Base-by-base conservation (phyloP, 1,139 yeast species). In the Hansenula sp. region DNA sequence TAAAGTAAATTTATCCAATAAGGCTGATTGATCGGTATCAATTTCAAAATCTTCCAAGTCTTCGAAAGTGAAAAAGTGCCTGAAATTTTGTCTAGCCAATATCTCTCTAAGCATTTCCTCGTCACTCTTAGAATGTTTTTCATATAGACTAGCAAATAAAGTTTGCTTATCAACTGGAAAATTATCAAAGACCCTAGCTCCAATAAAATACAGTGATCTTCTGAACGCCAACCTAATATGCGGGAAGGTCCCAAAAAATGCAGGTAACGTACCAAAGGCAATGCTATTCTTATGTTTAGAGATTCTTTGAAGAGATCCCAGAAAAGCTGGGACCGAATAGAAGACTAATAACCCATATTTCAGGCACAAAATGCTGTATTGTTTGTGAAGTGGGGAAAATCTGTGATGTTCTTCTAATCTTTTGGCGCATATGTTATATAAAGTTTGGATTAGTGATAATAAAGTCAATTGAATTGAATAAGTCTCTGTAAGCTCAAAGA, bases 11-110 rank as follows among this genome's bases (percentile, higher is more conserved):
- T 36, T 36, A 13, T 28, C 9, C n/a, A 36, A 12, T 27, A 36
- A 13, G 6, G 27, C 33, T n/a, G n/a, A 7, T 28, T 28, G 32
- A 40, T 40, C 15, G 4, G 6, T 30, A 21, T 40, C 42, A 8
- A 40, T 29, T 7, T 36, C n/a, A n/a, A 36, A 36, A 28, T 36
- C 33, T 18, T 36, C 38, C 7, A 36, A 28, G 10, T 36, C 38
- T 36, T 27, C 18, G 8, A 36, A 12, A 13, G 33, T 16, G n/a
- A 27, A 36, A n/a, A 36, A 36, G 11, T 29, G 33, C n/a, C 28
- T 28, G 18, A 36, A 36, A 12, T 36, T 17, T 34, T 40, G 29
- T 24, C 24, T 33, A 5, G 18, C 24, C 11, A 40, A 16, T 15
- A 34, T 28, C 15, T 35, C 24, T 15, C 19, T 11, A 13, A 40